Base-by-base conservation (phyloP, 2,329 filamentous ascomycete genomes). In the Calonectria multiphialidica region DNA sequence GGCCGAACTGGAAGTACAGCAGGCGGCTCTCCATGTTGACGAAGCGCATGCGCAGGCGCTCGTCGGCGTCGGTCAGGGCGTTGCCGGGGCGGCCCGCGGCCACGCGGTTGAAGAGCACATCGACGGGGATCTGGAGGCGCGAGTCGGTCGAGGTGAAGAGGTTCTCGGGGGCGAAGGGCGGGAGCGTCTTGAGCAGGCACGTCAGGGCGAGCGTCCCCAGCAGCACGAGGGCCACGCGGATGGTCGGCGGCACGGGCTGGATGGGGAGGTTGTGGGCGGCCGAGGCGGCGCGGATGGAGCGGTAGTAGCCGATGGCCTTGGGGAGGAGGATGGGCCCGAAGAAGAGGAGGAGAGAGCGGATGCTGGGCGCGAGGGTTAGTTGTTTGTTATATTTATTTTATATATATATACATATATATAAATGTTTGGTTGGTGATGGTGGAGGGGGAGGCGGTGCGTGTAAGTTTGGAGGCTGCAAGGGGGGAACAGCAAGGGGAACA, bases 1-100 rank as follows among this genome's bases (percentile, higher is more conserved):
- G 94, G 2, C 97, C 97, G 83, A 92, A 97, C 71, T 93, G 92
- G 65, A 97, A 88, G 85, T 98, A 98, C 9, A 98, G 87, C 71
- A 97, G 89, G 66, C 94, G 90, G 59, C 93, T 93, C 76, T 95
- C 92, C 66, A 93, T 85, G 72, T 90, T 93, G 76, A 91, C 89
- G 80, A 98, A 92, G 77, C 92, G 92, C 30, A 86, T 84, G 65
- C 91, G 89, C 12, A 98, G 88, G 28, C 88, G 84, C 63, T 90
- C 87, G 84, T 98, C 96, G 15, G 82, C 72, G 0, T 84, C 74
- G 0, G 90, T 92, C 2, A 94, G 87, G 12, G 77, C 75, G 47
- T 78, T 77, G 42, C 76, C 76, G 0, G 88, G 85, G 0, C 93
- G 89, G 1, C 93, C 80, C 2, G 88, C 82, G 5, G 88, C 84